Conservation (phyloP, 2,329 filamentous ascomycete genomes). For the Penicillium sp. region DNA sequence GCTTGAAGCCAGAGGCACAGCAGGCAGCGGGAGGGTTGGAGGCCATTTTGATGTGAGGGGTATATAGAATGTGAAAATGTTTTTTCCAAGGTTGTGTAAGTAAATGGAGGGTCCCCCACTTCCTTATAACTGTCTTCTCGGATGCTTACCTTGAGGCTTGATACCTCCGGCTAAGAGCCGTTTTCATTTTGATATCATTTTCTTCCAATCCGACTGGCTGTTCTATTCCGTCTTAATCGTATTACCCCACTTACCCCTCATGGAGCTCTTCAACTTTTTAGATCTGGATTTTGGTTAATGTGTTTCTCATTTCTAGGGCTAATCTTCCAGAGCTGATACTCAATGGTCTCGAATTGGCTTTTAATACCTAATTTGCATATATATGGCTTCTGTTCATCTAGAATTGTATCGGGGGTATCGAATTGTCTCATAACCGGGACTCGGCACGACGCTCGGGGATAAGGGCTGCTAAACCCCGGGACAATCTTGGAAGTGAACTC, state of each 20-base stretch:
- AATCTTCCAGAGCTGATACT: not conserved
- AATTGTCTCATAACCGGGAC: not conserved
- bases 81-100: not conserved
- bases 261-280: not conserved
- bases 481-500: not conserved
- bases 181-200: not conserved
- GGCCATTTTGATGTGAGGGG: conserved; percentile 43
- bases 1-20: conserved; percentile 51
- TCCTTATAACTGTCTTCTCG: not conserved
- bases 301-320: not conserved
- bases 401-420: not conserved
- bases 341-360: not conserved
- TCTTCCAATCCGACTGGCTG: conserved; percentile 3
- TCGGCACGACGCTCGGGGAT: not conserved
- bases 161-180: not conserved
- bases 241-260: conserved; percentile 12
- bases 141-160: not conserved
- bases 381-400: not conserved
- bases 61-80: not conserved
- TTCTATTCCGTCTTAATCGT: not conserved
- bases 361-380: not conserved
- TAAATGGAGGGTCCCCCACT: conserved; percentile 1
- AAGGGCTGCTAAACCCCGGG: not conserved
- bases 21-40: conserved; percentile 51
- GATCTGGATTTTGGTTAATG: not conserved